These are phyloP conservation scores for Punica granatum DNA, from an alignment of 345 rosid species.

Conservation along the genomic window DNA sequence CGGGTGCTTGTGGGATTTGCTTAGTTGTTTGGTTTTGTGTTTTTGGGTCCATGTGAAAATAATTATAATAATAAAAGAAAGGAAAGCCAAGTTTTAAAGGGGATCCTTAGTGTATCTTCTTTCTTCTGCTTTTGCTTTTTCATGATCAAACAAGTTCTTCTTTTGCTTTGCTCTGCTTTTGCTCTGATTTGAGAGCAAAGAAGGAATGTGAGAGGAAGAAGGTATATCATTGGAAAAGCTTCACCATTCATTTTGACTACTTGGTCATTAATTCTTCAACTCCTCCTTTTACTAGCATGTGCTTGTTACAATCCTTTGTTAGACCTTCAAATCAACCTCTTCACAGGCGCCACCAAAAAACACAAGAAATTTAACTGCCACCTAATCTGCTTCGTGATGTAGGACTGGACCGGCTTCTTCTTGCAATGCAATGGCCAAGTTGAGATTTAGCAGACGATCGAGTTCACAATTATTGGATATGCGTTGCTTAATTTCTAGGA, in stretches of 20 bases:
- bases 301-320: not conserved
- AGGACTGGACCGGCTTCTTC: not conserved
- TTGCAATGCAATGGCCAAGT: not conserved
- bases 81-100: not conserved
- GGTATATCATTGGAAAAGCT: not conserved
- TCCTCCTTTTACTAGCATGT: not conserved
- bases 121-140: conserved; percentile 4
- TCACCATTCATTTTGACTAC: not conserved
- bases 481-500: too few relatives aligned
- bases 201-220: not conserved
- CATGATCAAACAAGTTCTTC: not conserved
- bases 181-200: not conserved
- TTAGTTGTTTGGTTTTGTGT: conserved; percentile 1
- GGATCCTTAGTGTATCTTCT: conserved; percentile 3
- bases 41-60: not conserved
- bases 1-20: conserved; percentile 14
- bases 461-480: too few relatives aligned
- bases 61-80: too few relatives aligned
- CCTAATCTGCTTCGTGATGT: not conserved
- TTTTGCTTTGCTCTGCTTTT: conserved; percentile 1
- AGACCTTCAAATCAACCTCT: too few relatives aligned
- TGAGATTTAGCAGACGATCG: not conserved
- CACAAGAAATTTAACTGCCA: not conserved
- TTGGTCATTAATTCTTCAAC: not conserved
- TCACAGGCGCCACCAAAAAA: not conserved